Conservation (phyloP, 495 filamentous ascomycete species). For the Aspergillus cavernicola region DNA sequence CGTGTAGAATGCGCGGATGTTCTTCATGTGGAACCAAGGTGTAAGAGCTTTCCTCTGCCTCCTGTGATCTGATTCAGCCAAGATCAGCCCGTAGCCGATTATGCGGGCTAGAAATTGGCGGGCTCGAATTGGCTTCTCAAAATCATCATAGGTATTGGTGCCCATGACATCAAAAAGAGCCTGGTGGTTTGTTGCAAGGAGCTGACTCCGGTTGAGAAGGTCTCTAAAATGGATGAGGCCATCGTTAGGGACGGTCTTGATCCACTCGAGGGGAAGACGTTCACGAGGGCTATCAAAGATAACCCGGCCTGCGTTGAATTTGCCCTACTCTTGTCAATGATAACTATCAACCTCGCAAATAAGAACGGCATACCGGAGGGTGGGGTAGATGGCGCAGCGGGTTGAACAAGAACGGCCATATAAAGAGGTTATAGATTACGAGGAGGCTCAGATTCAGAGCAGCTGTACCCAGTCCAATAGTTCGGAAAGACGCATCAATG, state of each 20-base stretch:
- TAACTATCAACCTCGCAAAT: neutral
- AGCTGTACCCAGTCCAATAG: conserved; percentile 18
- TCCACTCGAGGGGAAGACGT: conserved; percentile 61
- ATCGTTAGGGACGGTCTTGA: conserved; percentile 73
- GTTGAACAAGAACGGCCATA: conserved; percentile 72
- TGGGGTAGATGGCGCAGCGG: conserved; percentile 63
- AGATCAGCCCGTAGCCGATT: conserved; percentile 71
- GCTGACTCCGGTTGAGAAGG: conserved; percentile 24
- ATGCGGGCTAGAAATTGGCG: conserved; percentile 59
- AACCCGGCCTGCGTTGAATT: conserved; percentile 52
- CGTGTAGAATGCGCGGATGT: conserved; percentile 78
- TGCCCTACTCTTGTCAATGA: conserved; percentile 25
- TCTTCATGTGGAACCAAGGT: conserved; percentile 78
- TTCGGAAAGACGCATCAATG: conserved; percentile 23
- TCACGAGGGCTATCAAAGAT: conserved; percentile 61
- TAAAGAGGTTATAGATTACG: conserved; percentile 48
- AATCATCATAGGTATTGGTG: conserved; percentile 52
- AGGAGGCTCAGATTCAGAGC: conserved; percentile 25
- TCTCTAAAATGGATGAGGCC: conserved; percentile 77
- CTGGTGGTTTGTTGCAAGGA: conserved; percentile 41
- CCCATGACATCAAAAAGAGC: conserved; percentile 53
- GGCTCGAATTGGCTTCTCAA: conserved; percentile 46
- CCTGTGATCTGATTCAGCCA: conserved; percentile 74
- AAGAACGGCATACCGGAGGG: conserved; percentile 41
- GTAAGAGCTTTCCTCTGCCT: conserved; percentile 72